phyloP scores from a whole-genome alignment of 2,329 filamentous ascomycete genomes.

The Dichotomopilus funicola region DNA sequence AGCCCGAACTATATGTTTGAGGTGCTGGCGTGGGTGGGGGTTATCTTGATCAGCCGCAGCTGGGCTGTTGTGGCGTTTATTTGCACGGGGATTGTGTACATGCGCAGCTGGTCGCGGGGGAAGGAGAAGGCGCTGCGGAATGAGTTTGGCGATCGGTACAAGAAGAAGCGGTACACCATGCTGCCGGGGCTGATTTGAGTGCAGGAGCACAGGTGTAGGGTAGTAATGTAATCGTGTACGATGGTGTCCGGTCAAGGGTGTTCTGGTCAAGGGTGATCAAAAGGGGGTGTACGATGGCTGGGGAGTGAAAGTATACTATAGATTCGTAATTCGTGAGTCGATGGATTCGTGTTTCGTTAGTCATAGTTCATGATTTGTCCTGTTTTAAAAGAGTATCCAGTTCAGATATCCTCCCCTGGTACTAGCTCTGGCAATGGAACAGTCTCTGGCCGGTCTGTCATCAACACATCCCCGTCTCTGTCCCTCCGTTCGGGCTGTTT shows the following conservation, averaged over 20 bases:
- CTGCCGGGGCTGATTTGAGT: constrained; percentile 69
- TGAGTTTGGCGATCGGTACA: constrained; percentile 89
- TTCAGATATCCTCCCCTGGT: neutral
- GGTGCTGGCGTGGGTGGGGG: constrained; percentile 74
- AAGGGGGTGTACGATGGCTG: too few species aligned
- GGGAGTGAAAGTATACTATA: too few species aligned
- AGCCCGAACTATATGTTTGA: constrained; percentile 98
- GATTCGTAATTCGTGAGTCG: too few species aligned
- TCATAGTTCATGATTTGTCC: neutral
- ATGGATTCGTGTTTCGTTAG: neutral
- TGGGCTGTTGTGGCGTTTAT: constrained; percentile 74
- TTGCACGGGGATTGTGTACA: constrained; percentile 64
- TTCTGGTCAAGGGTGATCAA: neutral
- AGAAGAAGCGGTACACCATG: constrained; percentile 84
- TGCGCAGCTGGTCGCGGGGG: constrained; percentile 82
- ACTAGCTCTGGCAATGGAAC: constrained; percentile 17
- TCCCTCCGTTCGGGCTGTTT: neutral
- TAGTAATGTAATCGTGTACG: neutral
- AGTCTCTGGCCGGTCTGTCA: constrained; percentile 11
- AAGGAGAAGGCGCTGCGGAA: constrained; percentile 87
- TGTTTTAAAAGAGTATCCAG: too few species aligned
- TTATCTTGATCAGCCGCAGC: constrained; percentile 73
- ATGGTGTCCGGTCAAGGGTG: neutral
- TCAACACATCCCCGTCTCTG: constrained; percentile 4
- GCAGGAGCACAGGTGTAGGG: neutral